These are phyloP conservation scores for Acanthamoeba royreba DNA, from an alignment of 208 protist species.

Conservation along the genomic window DNA sequence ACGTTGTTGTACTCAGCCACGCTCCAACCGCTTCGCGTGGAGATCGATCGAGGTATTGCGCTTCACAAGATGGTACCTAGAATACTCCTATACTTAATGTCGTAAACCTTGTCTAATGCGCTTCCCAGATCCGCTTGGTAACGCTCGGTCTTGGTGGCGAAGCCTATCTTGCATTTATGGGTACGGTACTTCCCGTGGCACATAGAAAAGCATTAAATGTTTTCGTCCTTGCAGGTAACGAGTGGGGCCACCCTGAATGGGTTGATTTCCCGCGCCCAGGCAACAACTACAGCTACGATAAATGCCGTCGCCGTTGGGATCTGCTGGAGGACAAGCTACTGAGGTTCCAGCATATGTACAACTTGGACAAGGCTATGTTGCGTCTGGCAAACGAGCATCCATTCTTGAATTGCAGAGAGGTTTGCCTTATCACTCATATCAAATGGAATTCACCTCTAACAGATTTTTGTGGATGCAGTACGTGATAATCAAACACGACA, in stretches of 20 bases:
- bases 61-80: conserved; percentile 84
- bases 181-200: conserved; percentile 22
- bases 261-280: conserved; percentile 89
- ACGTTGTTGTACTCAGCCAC: conserved; percentile 74
- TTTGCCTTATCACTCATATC: not conserved
- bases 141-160: conserved; percentile 29
- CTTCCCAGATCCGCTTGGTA: not conserved
- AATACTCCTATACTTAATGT: not conserved
- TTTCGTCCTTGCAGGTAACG: conserved; percentile 84
- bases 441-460: not conserved
- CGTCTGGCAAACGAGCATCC: conserved; percentile 51
- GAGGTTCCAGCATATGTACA: conserved; percentile 77
- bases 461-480: not conserved
- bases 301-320: conserved; percentile 86
- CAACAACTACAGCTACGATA: conserved; percentile 82
- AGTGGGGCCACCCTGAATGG: conserved; percentile 95
- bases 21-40: conserved; percentile 40
- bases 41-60: conserved; percentile 82
- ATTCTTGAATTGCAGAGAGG: conserved; percentile 49
- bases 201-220: not conserved
- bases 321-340: conserved; percentile 77
- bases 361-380: conserved; percentile 83
- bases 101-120: not conserved
- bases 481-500: conserved; percentile 67
- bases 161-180: conserved; percentile 77